Base-by-base conservation (phyloP, 768 basidiomycete species). In the Lactifluus rugatus region DNA sequence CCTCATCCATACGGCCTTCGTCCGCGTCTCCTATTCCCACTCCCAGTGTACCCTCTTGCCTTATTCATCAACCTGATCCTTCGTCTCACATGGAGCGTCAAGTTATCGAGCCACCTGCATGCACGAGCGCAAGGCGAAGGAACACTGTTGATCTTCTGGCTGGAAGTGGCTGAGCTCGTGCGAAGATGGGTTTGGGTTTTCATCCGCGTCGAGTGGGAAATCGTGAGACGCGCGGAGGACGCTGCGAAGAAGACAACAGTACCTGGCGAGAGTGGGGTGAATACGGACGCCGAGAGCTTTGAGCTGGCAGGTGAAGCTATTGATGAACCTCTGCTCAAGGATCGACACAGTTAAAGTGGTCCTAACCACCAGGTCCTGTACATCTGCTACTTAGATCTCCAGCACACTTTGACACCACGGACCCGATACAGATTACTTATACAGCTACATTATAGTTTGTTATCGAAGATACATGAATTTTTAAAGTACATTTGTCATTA, bases 201-300 rank as follows among this genome's bases (percentile, higher is more conserved):
- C 72, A 71, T 98, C 62, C 82, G 96, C 37, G 82, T 98, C 42
- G 96, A 99, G 72, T 99, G 95, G 96, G 95, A 98, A 73, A 79
- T 85, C 19, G 46, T 62, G 46, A 54, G 13, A 54, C 50, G 61
- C 19, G 50, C 49, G n/a, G 36, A 55, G 25, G 60, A 62, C 21
- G 26, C 44, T 26, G 47, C 13, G 28, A 51, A 37, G 44, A 28
- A 16, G 17, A 11, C 44, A 1, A 44, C 25, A 8, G 9, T 37
- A 11, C 37, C 44, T 19, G 6, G 31, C 23, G 41, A 37, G 53
- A 44, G 19, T 19, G 28, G 21, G 11, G n/a, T 32, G 45, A 36
- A 51, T 16, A 16, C 7, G 13, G 42, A 31, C 2, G 23, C n/a
- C 36, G 58, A 56, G 26, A 60, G 49, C 44, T 16, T 52, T 14